These are phyloP conservation scores for Colletotrichum aenigma DNA, from an alignment of 2,329 filamentous ascomycete species.

Conservation along the genomic window DNA sequence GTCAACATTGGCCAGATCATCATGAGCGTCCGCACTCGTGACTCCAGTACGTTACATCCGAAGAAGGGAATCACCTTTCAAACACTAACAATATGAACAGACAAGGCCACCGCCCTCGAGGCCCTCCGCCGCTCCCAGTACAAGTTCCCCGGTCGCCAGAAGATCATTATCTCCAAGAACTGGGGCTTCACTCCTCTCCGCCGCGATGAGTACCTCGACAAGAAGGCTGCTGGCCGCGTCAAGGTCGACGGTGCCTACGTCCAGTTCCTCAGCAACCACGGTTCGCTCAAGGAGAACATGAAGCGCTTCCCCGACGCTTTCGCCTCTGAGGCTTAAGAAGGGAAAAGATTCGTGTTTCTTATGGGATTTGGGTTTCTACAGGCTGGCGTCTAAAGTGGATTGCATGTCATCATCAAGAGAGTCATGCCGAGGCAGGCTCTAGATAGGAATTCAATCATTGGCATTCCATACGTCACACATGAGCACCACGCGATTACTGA, in stretches of 20 bases:
- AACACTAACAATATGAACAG: constrained; percentile 46
- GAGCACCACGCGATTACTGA: neutral
- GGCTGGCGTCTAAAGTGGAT: constrained; percentile 47
- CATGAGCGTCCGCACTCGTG: constrained; percentile 95
- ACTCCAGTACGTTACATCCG: constrained; percentile 71
- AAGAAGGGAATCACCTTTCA: neutral
- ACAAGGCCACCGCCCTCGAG: constrained; percentile 94
- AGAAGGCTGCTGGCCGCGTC: constrained; percentile 91
- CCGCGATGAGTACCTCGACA: constrained; percentile 95
- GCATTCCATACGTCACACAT: constrained; percentile 21
- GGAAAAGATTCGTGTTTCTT: constrained; percentile 24
- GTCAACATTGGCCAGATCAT: constrained; percentile 99
- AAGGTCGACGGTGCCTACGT: constrained; percentile 99
- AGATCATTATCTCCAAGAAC: constrained; percentile 99
- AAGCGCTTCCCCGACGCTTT: constrained; percentile 95
- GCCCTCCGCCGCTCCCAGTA: constrained; percentile 99
- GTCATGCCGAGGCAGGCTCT: constrained; percentile 22
- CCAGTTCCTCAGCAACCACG: constrained; percentile 97
- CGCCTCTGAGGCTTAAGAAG: constrained; percentile 56
- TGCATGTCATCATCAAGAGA: constrained; percentile 39
- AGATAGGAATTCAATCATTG: constrained; percentile 25
- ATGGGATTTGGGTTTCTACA: constrained; percentile 40
- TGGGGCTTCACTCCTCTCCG: constrained; percentile 99
- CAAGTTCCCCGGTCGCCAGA: constrained; percentile 99
- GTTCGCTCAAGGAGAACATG: constrained; percentile 84